Conservation (phyloP, 1,284 basidiomycete genomes). For the Wallemia ichthyophaga region DNA sequence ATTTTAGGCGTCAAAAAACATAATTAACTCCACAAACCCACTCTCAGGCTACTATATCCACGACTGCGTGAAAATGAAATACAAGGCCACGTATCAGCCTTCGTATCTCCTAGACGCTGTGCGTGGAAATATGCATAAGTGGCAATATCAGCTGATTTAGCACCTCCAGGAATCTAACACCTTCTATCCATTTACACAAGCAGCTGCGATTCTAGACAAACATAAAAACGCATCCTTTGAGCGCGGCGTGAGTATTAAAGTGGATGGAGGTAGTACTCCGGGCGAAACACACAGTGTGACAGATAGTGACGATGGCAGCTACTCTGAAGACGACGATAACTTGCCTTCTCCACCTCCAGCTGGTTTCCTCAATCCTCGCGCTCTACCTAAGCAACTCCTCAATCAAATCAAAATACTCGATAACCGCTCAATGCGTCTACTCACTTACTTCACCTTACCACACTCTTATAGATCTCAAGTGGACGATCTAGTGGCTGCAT, state of each 20-base stretch:
- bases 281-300: neutral
- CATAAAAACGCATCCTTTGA: slow-evolving; percentile 34
- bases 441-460: slow-evolving; percentile 1
- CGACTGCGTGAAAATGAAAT: slow-evolving; percentile 77
- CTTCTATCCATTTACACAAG: slow-evolving; percentile 37
- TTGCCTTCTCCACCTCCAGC: slow-evolving; percentile 11
- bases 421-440: slow-evolving; percentile 6
- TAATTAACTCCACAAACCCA: too few species aligned
- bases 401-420: slow-evolving; percentile 7
- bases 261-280: slow-evolving; percentile 8
- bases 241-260: slow-evolving; percentile 15
- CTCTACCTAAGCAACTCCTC: slow-evolving; percentile 7
- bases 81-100: slow-evolving; percentile 75
- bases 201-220: slow-evolving; percentile 29
- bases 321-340: slow-evolving; percentile 7
- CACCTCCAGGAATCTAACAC: slow-evolving; percentile 31
- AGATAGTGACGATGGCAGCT: neutral
- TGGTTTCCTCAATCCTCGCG: slow-evolving; percentile 12
- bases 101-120: slow-evolving; percentile 71
- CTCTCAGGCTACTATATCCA: slow-evolving; percentile 87
- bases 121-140: slow-evolving; percentile 9
- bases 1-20: too few species aligned
- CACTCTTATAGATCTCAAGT: slow-evolving; percentile 4
- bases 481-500: slow-evolving; percentile 8
- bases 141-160: neutral